Evolutionary conservation across 2,329 filamentous ascomycete species (phyloP).

Genomic region (Curvularia sp.): DNA sequence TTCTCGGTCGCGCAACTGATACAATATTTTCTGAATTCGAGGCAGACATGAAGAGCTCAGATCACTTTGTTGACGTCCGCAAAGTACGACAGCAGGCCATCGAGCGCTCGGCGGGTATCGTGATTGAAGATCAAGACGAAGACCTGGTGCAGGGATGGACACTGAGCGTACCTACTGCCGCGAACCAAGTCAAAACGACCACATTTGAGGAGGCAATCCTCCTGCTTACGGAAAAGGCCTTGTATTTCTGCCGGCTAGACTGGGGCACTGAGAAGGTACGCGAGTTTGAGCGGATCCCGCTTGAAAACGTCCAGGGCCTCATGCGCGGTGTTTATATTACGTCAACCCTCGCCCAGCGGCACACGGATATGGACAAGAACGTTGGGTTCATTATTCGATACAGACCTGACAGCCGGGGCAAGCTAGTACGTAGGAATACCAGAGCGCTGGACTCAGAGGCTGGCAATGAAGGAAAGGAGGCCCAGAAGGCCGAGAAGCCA

Average conservation of each 20-base stretch:
- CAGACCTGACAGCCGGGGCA: conserved; percentile 70
- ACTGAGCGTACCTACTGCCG: conserved; percentile 74
- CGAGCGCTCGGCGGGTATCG: conserved; percentile 84
- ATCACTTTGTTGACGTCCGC: conserved; percentile 85
- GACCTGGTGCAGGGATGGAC: conserved; percentile 92
- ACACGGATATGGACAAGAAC: conserved; percentile 80
- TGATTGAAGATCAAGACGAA: conserved; percentile 77
- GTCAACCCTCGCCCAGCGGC: conserved; percentile 77
- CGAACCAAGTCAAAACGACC: conserved; percentile 70
- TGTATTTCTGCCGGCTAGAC: conserved; percentile 92
- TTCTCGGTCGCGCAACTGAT: conserved; percentile 85
- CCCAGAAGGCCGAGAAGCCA: conserved; percentile 29
- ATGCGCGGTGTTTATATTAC: conserved; percentile 89
- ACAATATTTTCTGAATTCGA: conserved; percentile 94
- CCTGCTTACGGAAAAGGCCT: conserved; percentile 79
- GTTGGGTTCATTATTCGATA: conserved; percentile 85
- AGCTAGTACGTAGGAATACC: conserved; percentile 83
- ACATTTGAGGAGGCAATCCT: conserved; percentile 90
- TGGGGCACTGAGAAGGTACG: conserved; percentile 95
- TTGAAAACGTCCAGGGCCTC: conserved; percentile 75
- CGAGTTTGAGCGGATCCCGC: conserved; percentile 84
- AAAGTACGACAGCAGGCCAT: conserved; percentile 89
- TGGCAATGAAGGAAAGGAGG: conserved; percentile 17
- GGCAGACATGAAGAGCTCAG: conserved; percentile 87
- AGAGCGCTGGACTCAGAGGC: conserved; percentile 69